Base-by-base conservation (phyloP, 1,139 yeast genomes). In the Suhomyces chickasaworum region DNA sequence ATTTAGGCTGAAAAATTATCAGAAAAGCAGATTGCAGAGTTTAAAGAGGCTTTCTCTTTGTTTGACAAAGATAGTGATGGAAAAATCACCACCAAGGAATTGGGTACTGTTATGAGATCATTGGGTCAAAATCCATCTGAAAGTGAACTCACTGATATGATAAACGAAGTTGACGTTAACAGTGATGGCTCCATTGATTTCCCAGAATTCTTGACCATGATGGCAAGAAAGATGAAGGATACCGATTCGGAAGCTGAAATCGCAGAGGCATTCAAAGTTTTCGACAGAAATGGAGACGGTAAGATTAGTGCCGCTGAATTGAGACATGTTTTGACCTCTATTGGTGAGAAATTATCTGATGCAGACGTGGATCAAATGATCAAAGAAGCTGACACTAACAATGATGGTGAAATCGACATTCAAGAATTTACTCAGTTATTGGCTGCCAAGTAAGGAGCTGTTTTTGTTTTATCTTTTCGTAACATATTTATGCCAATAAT, bases 21-120 rank as follows among this genome's bases (percentile, higher is more conserved):
- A 41, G 96, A 91, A 66, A 95, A 89, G 71, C 99, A 93, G 75
- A 89, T 91, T 62, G 88, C 95, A 52, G 98, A 95, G 64, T 93
- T 93, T 72, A 90, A 89, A 71, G 99, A 93, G 76, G 99, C 99
- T 10, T 93, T 93, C 67, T 89, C 97, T 48, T 81, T 93, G 55
- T 93, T 93, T 59, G 98, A 93, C 74, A 90, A 89, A 70, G 97
- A 93, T 67, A 87, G 91, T 60, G 98, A 91, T 71, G 99, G 98
- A 52, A 74, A 89, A 66, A 93, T 93, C 74, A 90, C 97, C 53
- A 89, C 97, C 60, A 84, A 88, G 64, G 99, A 93, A 71, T 79
- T 93, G 60, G 98, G 99, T 56, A 90, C 97, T 8, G 99, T 93
- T 47, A 93, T 93, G 99, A 85, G 99, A 72, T 89, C 97, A 15